Conservation (phyloP, 257 asterid genomes). For the Solanum rostratum region DNA sequence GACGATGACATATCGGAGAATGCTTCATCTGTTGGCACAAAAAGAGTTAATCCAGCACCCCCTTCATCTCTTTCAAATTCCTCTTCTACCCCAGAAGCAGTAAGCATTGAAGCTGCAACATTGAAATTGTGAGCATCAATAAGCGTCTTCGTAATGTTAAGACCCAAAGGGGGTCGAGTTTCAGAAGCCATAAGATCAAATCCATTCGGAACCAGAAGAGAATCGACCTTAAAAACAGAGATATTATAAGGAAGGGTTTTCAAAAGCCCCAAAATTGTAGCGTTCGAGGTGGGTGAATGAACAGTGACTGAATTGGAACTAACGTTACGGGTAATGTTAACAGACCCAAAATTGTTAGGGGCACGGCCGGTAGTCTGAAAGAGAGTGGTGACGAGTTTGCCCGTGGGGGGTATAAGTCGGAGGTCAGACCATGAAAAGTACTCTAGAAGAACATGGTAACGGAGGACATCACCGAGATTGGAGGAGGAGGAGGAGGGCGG, state of each 20-base stretch:
- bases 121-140: conserved; percentile 77
- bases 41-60: conserved; percentile 83
- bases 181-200: conserved; percentile 76
- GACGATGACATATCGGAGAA: conserved; percentile 61
- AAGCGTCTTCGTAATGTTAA: conserved; percentile 65
- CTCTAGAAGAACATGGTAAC: conserved; percentile 74
- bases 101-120: conserved; percentile 78
- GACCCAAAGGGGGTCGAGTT: conserved; percentile 63
- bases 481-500: conserved; percentile 16
- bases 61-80: conserved; percentile 68
- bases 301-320: conserved; percentile 26
- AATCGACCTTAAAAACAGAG: conserved; percentile 39
- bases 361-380: conserved; percentile 76
- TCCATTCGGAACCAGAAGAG: conserved; percentile 44
- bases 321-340: conserved; percentile 51
- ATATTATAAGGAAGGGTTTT: conserved; percentile 47
- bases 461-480: conserved; percentile 58
- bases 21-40: conserved; percentile 74
- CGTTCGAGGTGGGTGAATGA: conserved; percentile 54
- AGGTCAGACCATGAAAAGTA: conserved; percentile 55
- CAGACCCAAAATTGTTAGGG: conserved; percentile 36
- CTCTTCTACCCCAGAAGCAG: conserved; percentile 70
- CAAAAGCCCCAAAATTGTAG: conserved; percentile 42
- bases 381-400: conserved; percentile 57
- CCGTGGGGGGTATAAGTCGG: conserved; percentile 44